Conservation (phyloP, 495 filamentous ascomycete species). For the Sphaerosporella brunnea region DNA sequence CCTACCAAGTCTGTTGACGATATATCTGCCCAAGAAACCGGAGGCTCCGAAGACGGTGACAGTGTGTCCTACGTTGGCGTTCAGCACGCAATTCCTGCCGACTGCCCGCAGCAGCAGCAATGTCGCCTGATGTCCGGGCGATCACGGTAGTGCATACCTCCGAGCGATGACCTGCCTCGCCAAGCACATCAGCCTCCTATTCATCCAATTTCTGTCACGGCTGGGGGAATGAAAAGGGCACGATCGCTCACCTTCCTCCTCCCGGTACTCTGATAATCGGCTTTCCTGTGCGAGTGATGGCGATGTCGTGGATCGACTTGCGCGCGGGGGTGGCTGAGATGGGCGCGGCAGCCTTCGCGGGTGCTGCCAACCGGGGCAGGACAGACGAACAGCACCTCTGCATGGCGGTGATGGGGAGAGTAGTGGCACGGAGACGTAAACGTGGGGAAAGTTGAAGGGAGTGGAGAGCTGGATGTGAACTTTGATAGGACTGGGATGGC, state of each 20-base stretch:
- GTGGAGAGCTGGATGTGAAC: conserved; percentile 8
- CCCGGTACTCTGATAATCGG: conserved; percentile 47
- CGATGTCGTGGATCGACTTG: conserved; percentile 54
- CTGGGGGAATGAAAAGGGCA: no score
- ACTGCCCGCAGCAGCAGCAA: background rate
- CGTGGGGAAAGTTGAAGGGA: conserved; percentile 4
- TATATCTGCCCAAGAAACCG: conserved; percentile 88
- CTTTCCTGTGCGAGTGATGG: conserved; percentile 73
- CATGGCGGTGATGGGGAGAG: conserved; percentile 9
- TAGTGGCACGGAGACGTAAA: conserved; percentile 1
- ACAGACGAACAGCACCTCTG: conserved; percentile 25
- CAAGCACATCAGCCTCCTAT: conserved; percentile 7
- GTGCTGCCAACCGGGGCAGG: conserved; percentile 16
- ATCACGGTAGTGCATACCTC: conserved; percentile 39
- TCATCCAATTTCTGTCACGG: conserved; percentile 24
- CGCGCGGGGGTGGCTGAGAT: conserved; percentile 19
- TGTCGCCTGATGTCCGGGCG: no score
- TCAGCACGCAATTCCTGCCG: conserved; percentile 4
- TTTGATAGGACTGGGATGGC: background rate
- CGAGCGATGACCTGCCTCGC: conserved; percentile 50
- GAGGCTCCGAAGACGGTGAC: conserved; percentile 97
- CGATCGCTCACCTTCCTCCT: conserved; percentile 66
- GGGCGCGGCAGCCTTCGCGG: background rate
- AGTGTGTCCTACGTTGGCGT: conserved; percentile 51
- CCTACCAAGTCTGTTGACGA: conserved; percentile 87